Percentiles rank a stretch among this genome's conserved stretches.
Conservation (phyloP, 2,329 filamentous ascomycete genomes). For the Aaosphaeria pasadenensis region DNA sequence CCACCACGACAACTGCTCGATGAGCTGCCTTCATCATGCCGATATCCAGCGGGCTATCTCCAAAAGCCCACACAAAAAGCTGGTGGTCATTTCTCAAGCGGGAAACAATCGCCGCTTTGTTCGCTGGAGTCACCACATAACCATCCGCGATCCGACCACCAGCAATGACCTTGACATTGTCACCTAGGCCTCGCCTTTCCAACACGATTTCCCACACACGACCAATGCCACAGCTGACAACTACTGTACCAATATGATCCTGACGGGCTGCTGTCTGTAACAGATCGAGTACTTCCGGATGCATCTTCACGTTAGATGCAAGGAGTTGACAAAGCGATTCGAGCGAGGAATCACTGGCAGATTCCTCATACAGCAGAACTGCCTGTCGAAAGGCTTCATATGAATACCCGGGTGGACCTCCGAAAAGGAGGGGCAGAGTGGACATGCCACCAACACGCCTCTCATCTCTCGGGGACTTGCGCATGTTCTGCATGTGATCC, state of each 20-base stretch:
- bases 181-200: conserved; percentile 39
- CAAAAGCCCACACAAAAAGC: conserved; percentile 55
- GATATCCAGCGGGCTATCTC: conserved; percentile 59
- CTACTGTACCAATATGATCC: too few species aligned
- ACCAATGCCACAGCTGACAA: conserved; percentile 22
- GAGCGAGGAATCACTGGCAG: conserved; percentile 38
- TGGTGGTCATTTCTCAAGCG: conserved; percentile 35
- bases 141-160: conserved; percentile 47
- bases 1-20: conserved; percentile 55
- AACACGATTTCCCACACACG: conserved; percentile 57
- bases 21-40: conserved; percentile 56
- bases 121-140: conserved; percentile 49
- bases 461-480: conserved; percentile 9
- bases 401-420: conserved; percentile 47
- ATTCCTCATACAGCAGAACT: conserved; percentile 52
- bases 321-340: conserved; percentile 42
- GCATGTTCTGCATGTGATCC: conserved; percentile 11
- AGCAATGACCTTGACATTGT: conserved; percentile 52
- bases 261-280: too few species aligned
- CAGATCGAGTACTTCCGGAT: too few species aligned
- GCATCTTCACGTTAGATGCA: too few species aligned
- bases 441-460: conserved; percentile 5
- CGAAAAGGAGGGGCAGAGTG: conserved; percentile 48
- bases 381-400: conserved; percentile 57
- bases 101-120: conserved; percentile 51